Conservation (phyloP, 306 rosid genomes). For the Cyamopsis tetragonoloba region DNA sequence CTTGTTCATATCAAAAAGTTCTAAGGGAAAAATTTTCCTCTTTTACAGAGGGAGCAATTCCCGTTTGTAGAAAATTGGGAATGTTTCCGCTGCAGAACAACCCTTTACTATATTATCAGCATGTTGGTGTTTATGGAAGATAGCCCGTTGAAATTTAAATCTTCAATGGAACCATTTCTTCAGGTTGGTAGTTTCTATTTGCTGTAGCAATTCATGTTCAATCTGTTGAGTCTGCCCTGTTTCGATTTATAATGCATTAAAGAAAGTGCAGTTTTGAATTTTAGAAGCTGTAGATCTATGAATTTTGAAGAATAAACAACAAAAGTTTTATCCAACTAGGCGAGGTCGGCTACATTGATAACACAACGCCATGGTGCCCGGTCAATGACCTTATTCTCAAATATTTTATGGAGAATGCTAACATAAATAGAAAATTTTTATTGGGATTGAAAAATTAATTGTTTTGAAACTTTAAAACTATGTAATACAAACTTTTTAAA, state of each 20-base stretch:
- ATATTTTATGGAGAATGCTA: too few relatives aligned
- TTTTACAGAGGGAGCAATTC: slow-evolving; percentile 40
- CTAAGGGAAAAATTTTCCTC: not conserved
- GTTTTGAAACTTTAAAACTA: too few relatives aligned
- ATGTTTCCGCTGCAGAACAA: slow-evolving; percentile 44
- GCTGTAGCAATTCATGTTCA: not conserved
- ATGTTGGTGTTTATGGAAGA: slow-evolving; percentile 45
- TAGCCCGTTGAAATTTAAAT: slow-evolving; percentile 37
- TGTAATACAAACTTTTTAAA: too few relatives aligned
- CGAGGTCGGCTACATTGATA: too few relatives aligned
- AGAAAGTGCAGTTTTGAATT: slow-evolving; percentile 3
- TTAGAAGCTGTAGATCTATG: not conserved
- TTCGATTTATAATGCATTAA: not conserved
- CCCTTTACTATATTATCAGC: slow-evolving; percentile 38
- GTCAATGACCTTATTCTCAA: too few relatives aligned
- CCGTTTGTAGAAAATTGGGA: slow-evolving; percentile 34
- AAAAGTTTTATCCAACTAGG: too few relatives aligned
- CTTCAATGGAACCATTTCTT: slow-evolving; percentile 41
- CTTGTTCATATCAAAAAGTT: not conserved
- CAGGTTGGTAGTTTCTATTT: slow-evolving; percentile 35
- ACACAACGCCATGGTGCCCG: too few relatives aligned
- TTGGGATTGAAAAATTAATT: too few relatives aligned
- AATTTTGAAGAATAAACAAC: too few relatives aligned
- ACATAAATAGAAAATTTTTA: too few relatives aligned
- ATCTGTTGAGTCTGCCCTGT: not conserved